Conservation (phyloP, 2,329 filamentous ascomycete genomes). For the Ilyonectria robusta region DNA sequence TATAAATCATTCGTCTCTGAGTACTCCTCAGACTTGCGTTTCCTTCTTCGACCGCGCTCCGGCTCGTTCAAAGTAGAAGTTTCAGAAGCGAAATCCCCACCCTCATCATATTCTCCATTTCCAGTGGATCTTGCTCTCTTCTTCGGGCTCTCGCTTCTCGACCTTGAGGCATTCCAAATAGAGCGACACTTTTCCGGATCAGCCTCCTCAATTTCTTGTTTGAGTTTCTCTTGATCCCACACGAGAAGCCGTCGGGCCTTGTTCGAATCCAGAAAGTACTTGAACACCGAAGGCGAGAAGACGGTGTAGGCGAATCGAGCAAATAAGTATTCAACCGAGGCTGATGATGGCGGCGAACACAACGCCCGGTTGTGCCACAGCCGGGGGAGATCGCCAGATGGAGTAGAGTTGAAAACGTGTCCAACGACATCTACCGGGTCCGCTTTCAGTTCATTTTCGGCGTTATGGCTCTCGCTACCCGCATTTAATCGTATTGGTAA, state of each 20-base stretch:
- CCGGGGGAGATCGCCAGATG: not conserved
- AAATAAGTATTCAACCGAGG: slow-evolving; percentile 15
- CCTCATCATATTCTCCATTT: not conserved
- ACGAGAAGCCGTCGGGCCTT: slow-evolving; percentile 8
- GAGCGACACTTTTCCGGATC: slow-evolving; percentile 2
- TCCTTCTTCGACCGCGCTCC: slow-evolving; percentile 4
- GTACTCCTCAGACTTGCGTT: not conserved
- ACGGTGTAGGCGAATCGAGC: slow-evolving; percentile 23
- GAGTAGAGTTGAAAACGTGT: slow-evolving; percentile 10
- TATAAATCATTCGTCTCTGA: no score
- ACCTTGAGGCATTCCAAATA: slow-evolving; percentile 2
- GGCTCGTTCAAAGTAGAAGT: not conserved
- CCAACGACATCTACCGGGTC: not conserved
- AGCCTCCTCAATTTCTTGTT: slow-evolving; percentile 5
- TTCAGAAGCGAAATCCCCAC: not conserved
- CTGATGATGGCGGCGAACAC: not conserved
- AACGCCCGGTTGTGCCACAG: slow-evolving; percentile 1
- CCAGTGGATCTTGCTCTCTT: slow-evolving; percentile 1
- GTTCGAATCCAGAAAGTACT: slow-evolving; percentile 18
- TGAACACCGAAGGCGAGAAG: slow-evolving; percentile 18
- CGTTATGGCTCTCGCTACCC: not conserved
- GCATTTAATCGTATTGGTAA: not conserved
- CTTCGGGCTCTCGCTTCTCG: slow-evolving; percentile 18
- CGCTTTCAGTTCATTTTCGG: not conserved
- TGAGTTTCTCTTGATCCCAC: not conserved